Evolutionary conservation across 2,329 filamentous ascomycete species (phyloP).

Genomic region (Arthrobotrys pseudoclavata): DNA sequence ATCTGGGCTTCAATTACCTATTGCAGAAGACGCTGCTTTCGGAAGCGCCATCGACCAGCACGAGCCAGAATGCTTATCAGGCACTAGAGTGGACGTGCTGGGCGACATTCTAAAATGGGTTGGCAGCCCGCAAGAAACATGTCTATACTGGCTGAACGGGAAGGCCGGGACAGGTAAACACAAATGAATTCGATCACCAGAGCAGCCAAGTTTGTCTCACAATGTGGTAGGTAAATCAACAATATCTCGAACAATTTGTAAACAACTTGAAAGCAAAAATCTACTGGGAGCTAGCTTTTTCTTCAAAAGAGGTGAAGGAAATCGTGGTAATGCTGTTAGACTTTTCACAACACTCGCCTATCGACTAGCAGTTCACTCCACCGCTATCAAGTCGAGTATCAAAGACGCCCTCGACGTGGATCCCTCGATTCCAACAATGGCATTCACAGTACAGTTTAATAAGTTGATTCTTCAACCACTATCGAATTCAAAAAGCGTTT

Average conservation of each 20-base stretch:
- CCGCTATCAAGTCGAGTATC: background rate
- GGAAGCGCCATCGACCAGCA: slow-evolving; percentile 60
- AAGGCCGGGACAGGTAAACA: slow-evolving; percentile 63
- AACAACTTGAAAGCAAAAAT: slow-evolving; percentile 52
- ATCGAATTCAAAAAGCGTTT: no score
- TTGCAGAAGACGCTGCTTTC: slow-evolving; percentile 35
- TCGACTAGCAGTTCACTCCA: background rate
- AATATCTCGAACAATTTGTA: slow-evolving; percentile 65
- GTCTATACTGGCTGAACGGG: slow-evolving; percentile 62
- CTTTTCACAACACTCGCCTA: background rate
- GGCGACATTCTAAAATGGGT: slow-evolving; percentile 56
- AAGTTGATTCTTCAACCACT: slow-evolving; percentile 67
- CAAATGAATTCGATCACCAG: no score
- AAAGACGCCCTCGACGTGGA: slow-evolving; percentile 26
- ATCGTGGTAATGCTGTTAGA: background rate
- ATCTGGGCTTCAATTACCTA: no score
- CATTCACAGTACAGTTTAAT: slow-evolving; percentile 67
- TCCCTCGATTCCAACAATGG: slow-evolving; percentile 58
- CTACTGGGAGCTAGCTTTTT: slow-evolving; percentile 64
- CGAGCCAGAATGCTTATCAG: slow-evolving; percentile 60
- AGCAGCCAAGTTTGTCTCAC: no score
- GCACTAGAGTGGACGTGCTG: slow-evolving; percentile 62
- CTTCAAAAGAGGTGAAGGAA: slow-evolving; percentile 63
- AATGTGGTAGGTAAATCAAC: slow-evolving; percentile 65
- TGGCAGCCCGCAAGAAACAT: background rate